Evolutionary conservation across 352 stramenopile species (phyloP), one percentile per base, ranked within the genome.

Genomic region (Globisporangium mamillatum): DNA sequence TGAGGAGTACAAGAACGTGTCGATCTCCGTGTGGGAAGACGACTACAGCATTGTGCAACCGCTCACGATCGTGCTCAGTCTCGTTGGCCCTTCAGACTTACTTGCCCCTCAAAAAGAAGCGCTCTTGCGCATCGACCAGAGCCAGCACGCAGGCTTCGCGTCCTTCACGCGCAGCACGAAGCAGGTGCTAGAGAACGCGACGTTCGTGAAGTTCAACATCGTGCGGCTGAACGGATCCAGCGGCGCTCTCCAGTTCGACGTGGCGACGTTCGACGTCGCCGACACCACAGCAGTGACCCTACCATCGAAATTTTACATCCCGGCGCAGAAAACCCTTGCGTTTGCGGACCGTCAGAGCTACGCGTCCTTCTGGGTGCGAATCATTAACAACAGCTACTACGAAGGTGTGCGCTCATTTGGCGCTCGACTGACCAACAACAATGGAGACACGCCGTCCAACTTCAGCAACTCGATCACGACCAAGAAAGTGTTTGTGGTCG

Each of bases 241-340:
- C 24, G 83, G 81, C 22, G 57, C 24, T 0, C 57, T 90, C 2
- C n/a, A 8, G 1, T 77, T 88, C 22, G 57, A 71, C 7, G 58
- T 87, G 12, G 78, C 86, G 64, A 84, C 81, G 18, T 90, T 90
- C 36, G 78, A 85, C 46, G 75, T 87, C 8, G 69, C 36, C 3
- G 71, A 65, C 16, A 7, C 24, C 4, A 10, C 29, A 16, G 10
- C 20, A 20, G 56, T 24, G 32, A 18, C 10, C 3, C 41, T 34
- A 34, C 29, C 71, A n/a, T 69, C 61, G 4, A 57, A 70, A 10
- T 62, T 88, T 50, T 91, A 90, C 38, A 16, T 89, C 20, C 44
- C 64, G 0, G 12, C 81, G 0, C 68, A 60, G 2, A 65, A 74
- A 38, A 77, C 62, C 12, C 60, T 79, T 0, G 20, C 36, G 3